Evolutionary conservation across 2,329 filamentous ascomycete genomes (phyloP), one percentile per base, ranked within the genome.

Genomic region (Xylaria sp.): DNA sequence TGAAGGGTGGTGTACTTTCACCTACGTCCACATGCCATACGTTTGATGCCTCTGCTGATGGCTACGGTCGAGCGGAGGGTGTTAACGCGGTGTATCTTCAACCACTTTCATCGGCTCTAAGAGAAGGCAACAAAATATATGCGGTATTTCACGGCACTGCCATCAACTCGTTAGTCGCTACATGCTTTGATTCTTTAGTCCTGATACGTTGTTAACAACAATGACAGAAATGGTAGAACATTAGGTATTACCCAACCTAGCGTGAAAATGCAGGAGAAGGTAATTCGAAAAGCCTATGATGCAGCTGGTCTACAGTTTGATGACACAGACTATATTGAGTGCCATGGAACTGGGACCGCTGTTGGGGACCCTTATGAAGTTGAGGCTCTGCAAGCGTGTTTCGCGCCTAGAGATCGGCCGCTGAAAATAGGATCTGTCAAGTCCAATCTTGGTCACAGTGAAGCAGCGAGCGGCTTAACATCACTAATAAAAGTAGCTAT

Each of bases 241-340:
- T n/a, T n/a, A 23, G 44, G 44, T 6, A 47, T 47, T 1, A 10
- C n/a, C 3, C n/a, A 23, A 23, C 44, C 44, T 10, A 47, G 44
- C 21, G n/a, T 6, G 4, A 12, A 10, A 10, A 6, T 60, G 0
- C 84, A 85, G 66, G 75, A 74, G 16, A 70, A 60, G 0, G 69
- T 82, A 0, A 82, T 82, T 21, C 64, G 75, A 40, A 72, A 73
- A 12, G 78, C 79, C 0, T 84, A 84, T 66, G 29, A 32, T 0
- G 63, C 68, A 6, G 79, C 80, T 0, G 81, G 75, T 5, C 74
- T 79, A 0, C 68, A 48, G 18, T 71, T 60, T 35, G 16, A 5
- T 54, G 76, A 69, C 57, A 76, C 73, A 55, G 72, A 72, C 27
- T 75, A 75, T 18, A 27, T 79, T 6, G 77, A 79, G 47, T 75